Conservation (phyloP, 306 rosid species). For the Aeschynomene evenia region DNA sequence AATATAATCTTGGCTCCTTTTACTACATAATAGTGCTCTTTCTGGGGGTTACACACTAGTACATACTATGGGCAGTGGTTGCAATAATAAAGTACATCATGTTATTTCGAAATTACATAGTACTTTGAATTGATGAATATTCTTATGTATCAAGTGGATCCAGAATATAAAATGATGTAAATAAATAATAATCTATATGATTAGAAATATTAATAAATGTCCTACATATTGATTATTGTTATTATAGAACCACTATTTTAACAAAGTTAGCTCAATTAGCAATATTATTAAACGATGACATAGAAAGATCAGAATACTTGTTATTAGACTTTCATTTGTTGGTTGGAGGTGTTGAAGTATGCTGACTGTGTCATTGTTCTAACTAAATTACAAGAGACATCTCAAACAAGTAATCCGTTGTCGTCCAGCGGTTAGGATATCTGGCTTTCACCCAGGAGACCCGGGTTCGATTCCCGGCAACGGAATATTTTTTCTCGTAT, state of each 20-base stretch:
- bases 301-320: no score
- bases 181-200: not conserved
- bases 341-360: no score
- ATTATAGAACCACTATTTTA: not conserved
- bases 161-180: not conserved
- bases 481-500: conserved; percentile 23
- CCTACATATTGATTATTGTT: not conserved
- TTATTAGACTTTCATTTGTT: no score
- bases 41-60: not conserved
- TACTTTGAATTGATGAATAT: not conserved
- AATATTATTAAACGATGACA: no score
- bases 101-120: not conserved
- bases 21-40: not conserved
- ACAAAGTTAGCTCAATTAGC: no score
- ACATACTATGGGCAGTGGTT: not conserved
- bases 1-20: not conserved
- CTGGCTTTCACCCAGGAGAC: conserved; percentile 99
- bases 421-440: conserved; percentile 99
- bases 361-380: not conserved
- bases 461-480: conserved; percentile 99
- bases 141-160: not conserved
- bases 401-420: conserved; percentile 63
- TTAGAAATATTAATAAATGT: not conserved
- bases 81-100: not conserved
- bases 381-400: no score